These are phyloP conservation scores for Chlamydomonas schloesseri DNA, from an alignment of 139 green algal species.

Conservation along the genomic window DNA sequence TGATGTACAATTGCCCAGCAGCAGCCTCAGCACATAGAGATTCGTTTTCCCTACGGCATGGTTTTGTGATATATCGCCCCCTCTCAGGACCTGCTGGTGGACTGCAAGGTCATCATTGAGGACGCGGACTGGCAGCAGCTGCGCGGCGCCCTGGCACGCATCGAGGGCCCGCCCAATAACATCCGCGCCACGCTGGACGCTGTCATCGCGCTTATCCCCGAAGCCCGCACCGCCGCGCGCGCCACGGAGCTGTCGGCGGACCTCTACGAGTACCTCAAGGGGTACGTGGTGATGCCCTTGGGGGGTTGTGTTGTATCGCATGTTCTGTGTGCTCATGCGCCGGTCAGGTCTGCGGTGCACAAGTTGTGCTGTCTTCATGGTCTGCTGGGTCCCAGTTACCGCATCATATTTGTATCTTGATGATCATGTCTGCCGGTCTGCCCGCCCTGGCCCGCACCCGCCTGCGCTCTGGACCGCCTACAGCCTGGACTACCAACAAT, in stretches of 20 bases:
- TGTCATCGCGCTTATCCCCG: constrained; percentile 31
- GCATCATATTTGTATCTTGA: no score
- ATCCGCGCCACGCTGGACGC: constrained; percentile 54
- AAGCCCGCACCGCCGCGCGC: neutral
- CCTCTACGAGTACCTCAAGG: constrained; percentile 32
- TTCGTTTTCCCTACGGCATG: no score
- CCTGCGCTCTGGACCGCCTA: neutral
- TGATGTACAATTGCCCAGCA: no score
- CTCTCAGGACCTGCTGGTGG: constrained; percentile 36
- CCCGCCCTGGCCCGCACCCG: neutral
- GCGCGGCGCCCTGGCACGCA: constrained; percentile 23
- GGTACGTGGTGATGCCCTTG: neutral
- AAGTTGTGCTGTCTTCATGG: no score
- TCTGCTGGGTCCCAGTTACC: no score
- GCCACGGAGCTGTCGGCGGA: constrained; percentile 27
- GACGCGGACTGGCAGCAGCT: constrained; percentile 57
- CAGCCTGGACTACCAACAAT: constrained; percentile 64
- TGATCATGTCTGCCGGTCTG: no score
- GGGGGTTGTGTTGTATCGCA: no score
- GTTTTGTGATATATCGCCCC: no score
- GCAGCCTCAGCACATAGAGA: no score
- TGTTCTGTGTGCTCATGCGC: no score
- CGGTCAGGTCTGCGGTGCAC: no score
- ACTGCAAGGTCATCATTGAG: constrained; percentile 46
- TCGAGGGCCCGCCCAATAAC: constrained; percentile 75